Evolutionary conservation across 73 alveolate genomes (phyloP).

Genomic region (Symbiodinium pilosum): DNA sequence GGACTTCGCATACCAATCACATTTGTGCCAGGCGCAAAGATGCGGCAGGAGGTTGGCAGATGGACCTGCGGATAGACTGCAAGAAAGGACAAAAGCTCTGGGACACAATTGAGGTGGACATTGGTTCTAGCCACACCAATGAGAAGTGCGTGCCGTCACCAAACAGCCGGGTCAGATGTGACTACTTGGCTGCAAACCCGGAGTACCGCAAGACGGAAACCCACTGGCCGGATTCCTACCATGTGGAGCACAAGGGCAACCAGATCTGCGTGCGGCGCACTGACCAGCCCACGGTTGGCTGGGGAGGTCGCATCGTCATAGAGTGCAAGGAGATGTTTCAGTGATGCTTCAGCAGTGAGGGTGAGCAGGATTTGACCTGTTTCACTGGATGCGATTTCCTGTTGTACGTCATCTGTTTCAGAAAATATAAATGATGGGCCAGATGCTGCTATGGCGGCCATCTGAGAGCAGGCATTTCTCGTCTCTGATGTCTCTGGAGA

Average conservation of each 20-base stretch:
- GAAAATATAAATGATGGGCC: too few species aligned
- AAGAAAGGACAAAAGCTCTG: neutral
- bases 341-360: too few species aligned
- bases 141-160: conserved; percentile 1
- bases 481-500: too few species aligned
- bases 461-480: too few species aligned
- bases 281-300: neutral
- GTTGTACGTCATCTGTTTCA: too few species aligned
- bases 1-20: conserved; percentile 17
- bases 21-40: conserved; percentile 19
- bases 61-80: conserved; percentile 19
- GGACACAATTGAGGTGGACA: neutral
- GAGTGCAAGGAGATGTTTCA: conserved; percentile 21
- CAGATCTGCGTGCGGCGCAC: neutral
- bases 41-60: neutral
- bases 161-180: neutral
- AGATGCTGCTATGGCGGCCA: too few species aligned
- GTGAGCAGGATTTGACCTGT: too few species aligned
- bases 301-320: neutral
- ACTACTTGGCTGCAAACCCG: neutral
- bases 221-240: neutral
- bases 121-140: neutral
- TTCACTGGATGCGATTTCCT: too few species aligned
- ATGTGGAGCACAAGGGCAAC: neutral
- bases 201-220: neutral